Evolutionary conservation across 495 filamentous ascomycete species (phyloP).

Genomic region (Aeminium ludgeri): DNA sequence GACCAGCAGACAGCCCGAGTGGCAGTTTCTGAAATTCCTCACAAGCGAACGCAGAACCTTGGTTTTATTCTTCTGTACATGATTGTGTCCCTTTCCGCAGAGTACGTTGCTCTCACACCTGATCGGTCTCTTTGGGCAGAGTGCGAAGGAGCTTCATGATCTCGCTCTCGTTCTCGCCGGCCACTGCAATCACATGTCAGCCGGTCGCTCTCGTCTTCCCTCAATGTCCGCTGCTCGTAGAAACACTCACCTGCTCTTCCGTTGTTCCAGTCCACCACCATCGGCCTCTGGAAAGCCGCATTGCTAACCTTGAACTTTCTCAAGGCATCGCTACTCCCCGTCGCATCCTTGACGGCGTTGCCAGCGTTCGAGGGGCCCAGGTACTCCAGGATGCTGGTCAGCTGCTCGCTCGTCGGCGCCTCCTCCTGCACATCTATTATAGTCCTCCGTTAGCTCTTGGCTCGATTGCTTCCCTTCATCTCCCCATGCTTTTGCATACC

Average conservation of each 20-base stretch:
- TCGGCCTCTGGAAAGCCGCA: slow-evolving; percentile 51
- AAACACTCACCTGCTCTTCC: slow-evolving; percentile 45
- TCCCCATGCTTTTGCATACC: slow-evolving; percentile 29
- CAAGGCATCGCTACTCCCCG: slow-evolving; percentile 54
- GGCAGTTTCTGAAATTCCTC: too few species aligned
- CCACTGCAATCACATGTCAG: slow-evolving; percentile 23
- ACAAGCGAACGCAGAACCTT: too few species aligned
- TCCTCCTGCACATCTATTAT: slow-evolving; percentile 53
- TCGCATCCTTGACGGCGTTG: slow-evolving; percentile 54
- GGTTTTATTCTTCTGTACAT: too few species aligned
- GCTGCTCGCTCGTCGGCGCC: slow-evolving; percentile 65
- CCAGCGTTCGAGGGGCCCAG: slow-evolving; percentile 39
- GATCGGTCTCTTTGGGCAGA: slow-evolving; percentile 31
- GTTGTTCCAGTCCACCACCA: slow-evolving; percentile 85
- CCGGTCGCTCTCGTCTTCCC: not conserved
- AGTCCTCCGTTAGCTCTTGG: not conserved
- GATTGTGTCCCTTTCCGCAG: too few species aligned
- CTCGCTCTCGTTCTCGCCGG: slow-evolving; percentile 63
- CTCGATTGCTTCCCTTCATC: not conserved
- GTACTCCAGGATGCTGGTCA: slow-evolving; percentile 78
- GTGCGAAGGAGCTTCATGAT: slow-evolving; percentile 63
- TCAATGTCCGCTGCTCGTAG: not conserved
- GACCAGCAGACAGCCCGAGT: too few species aligned
- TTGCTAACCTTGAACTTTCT: slow-evolving; percentile 42
- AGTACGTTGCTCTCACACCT: not conserved